Percentiles rank a stretch among this genome's conserved stretches.
These are phyloP conservation scores for Rhodotorula kratochvilovae DNA, from an alignment of 768 basidiomycete genomes.

Conservation along the genomic window DNA sequence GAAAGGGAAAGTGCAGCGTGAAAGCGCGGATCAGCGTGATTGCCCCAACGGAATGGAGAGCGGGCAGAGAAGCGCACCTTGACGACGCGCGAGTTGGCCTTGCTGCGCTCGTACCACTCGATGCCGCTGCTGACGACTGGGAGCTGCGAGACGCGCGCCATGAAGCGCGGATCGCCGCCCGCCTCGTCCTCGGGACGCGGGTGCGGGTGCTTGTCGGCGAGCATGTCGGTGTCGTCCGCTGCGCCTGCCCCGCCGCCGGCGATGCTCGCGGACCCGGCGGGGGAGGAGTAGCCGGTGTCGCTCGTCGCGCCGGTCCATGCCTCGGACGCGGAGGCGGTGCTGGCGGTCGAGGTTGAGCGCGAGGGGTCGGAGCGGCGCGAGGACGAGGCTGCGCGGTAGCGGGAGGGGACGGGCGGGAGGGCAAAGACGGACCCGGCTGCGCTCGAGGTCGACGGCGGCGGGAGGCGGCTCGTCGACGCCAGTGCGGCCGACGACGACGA, in stretches of 20 bases:
- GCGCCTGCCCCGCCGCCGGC: neutral
- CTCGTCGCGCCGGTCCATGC: conserved; percentile 14
- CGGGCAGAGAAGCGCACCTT: conserved; percentile 56
- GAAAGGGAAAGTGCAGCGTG: neutral
- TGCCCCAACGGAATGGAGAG: neutral
- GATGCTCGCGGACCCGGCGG: conserved; percentile 2
- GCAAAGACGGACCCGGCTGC: neutral
- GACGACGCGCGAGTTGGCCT: conserved; percentile 75
- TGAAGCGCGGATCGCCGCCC: conserved; percentile 27
- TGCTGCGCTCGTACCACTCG: conserved; percentile 60
- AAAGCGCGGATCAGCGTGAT: neutral
- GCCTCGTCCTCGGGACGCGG: neutral
- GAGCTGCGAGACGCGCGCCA: conserved; percentile 32
- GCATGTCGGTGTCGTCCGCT: neutral
- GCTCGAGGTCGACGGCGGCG: neutral
- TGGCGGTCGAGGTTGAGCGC: conserved; percentile 19
- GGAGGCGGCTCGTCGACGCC: too few species aligned
- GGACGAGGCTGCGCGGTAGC: neutral
- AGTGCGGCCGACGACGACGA: neutral
- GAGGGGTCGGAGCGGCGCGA: conserved; percentile 6
- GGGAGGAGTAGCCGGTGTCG: conserved; percentile 12
- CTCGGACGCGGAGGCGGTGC: conserved; percentile 19
- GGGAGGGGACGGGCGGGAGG: neutral
- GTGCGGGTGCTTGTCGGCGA: neutral
- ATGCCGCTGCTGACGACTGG: conserved; percentile 30